These are phyloP conservation scores for Isoetes engelmannii DNA, from an alignment of 83 land plant species.

Conservation along the genomic window DNA sequence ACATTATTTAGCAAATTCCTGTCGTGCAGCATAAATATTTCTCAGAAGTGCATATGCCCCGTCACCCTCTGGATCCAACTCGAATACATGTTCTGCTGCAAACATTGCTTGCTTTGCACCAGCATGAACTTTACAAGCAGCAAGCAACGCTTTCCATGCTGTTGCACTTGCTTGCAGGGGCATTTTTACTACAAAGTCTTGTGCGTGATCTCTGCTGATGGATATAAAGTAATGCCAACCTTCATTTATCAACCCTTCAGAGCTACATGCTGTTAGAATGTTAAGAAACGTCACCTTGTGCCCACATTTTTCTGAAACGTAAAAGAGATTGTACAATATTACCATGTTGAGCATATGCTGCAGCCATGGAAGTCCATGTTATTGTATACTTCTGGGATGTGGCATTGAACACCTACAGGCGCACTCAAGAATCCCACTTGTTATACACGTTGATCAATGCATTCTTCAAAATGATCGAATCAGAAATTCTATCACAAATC, in stretches of 20 bases:
- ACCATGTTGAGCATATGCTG: background rate
- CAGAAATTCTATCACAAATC: background rate
- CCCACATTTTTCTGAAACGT: background rate
- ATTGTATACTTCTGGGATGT: background rate
- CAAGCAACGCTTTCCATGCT: no score
- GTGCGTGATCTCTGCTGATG: background rate
- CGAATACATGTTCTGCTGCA: no score
- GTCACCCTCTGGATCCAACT: no score
- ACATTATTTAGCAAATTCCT: no score
- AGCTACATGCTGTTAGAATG: slow-evolving; percentile 5
- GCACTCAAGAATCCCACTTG: background rate
- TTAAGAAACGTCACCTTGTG: background rate
- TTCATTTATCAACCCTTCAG: background rate
- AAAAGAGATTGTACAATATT: background rate
- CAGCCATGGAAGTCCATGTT: background rate
- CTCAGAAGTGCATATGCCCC: no score
- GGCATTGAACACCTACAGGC: background rate
- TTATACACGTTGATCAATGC: background rate
- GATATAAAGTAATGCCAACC: background rate
- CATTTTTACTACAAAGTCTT: background rate
- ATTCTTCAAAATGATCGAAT: background rate
- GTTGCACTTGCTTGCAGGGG: background rate
- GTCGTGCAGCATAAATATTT: no score
- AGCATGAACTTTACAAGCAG: no score
- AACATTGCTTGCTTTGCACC: no score